Conservation (phyloP, 257 asterid species). For the Plantago elongata region DNA sequence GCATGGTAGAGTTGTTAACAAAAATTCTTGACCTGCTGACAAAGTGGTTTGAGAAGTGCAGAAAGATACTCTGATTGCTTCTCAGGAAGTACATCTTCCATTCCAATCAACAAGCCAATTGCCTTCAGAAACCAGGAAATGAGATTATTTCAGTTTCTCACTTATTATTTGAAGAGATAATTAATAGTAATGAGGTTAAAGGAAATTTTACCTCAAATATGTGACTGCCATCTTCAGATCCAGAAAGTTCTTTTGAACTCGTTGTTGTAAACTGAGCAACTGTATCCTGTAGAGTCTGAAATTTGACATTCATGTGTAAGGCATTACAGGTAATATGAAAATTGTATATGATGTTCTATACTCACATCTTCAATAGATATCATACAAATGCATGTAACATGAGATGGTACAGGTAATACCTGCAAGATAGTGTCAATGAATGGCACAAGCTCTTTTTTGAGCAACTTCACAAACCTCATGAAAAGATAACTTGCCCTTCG, state of each 20-base stretch:
- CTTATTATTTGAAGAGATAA: constrained; percentile 7
- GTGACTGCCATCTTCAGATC: constrained; percentile 89
- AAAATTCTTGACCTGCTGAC: constrained; percentile 72
- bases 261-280: constrained; percentile 68
- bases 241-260: constrained; percentile 45
- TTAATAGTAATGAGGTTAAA: neutral
- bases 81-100: constrained; percentile 89
- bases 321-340: constrained; percentile 14
- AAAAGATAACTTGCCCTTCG: constrained; percentile 92
- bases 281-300: constrained; percentile 77
- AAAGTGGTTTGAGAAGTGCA: constrained; percentile 81
- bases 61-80: constrained; percentile 83
- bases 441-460: constrained; percentile 81
- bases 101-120: constrained; percentile 89
- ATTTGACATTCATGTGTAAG: constrained; percentile 17
- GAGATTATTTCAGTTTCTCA: constrained; percentile 16
- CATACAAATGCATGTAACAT: constrained; percentile 10
- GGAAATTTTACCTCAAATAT: constrained; percentile 70
- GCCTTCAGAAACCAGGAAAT: constrained; percentile 45
- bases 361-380: constrained; percentile 6
- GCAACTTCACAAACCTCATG: constrained; percentile 86
- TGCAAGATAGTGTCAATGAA: constrained; percentile 87
- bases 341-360: neutral
- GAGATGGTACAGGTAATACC: constrained; percentile 35
- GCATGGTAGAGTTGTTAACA: neutral